Percentiles rank a stretch among this genome's conserved stretches.
Evolutionary conservation across 352 stramenopile genomes (phyloP).

Genomic region (Pythium aphanidermatum): DNA sequence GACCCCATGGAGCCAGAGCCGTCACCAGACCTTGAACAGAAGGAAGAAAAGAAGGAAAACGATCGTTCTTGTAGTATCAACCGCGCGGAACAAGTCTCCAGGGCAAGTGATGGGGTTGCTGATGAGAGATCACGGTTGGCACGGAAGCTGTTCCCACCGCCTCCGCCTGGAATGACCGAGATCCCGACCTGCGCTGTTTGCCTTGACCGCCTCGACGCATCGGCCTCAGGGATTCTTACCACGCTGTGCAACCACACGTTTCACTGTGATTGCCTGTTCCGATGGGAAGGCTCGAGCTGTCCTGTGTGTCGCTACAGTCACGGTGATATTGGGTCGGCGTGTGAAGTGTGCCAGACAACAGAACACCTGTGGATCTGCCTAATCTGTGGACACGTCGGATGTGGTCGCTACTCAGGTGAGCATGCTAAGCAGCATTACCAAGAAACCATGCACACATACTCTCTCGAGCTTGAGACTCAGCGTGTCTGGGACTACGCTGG

Average conservation of each 20-base stretch:
- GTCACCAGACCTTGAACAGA: conserved; percentile 7
- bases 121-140: conserved; percentile 15
- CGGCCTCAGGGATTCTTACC: conserved; percentile 89
- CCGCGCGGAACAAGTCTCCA: no score
- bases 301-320: conserved; percentile 97
- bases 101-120: neutral
- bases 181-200: conserved; percentile 90
- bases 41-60: conserved; percentile 2
- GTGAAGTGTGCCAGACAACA: conserved; percentile 90
- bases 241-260: conserved; percentile 98
- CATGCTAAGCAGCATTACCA: conserved; percentile 94
- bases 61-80: no score
- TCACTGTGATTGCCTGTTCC: conserved; percentile 94
- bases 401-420: conserved; percentile 92
- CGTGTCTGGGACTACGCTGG: conserved; percentile 95
- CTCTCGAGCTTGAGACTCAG: conserved; percentile 92
- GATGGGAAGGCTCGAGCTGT: conserved; percentile 94
- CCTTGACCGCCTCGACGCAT: conserved; percentile 84
- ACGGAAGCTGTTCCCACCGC: conserved; percentile 45
- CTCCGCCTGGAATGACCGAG: conserved; percentile 76
- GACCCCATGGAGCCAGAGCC: conserved; percentile 30
- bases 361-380: conserved; percentile 96
- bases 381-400: conserved; percentile 95
- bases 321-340: conserved; percentile 90
- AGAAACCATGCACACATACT: conserved; percentile 92